Evolutionary conservation across 192 early-diverging fungal species (phyloP).

Genomic region (Gonapodya sp.): DNA sequence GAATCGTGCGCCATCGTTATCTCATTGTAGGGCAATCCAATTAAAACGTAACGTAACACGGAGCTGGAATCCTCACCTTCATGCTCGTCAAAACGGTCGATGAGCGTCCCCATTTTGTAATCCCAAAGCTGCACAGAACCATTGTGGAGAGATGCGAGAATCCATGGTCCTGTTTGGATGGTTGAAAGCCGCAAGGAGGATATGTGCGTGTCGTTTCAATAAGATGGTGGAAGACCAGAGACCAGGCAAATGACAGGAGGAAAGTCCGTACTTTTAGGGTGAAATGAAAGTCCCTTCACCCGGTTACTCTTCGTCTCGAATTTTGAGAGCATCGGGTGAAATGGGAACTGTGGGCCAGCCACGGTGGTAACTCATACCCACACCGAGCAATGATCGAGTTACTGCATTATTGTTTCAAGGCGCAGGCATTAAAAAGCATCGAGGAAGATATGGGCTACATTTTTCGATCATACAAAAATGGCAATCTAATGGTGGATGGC

Average conservation of each 20-base stretch:
- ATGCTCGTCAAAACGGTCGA: conserved; percentile 98
- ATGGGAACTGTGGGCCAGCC: no score
- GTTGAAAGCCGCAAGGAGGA: conserved; percentile 31
- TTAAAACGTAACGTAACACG: no score
- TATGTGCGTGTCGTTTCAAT: not conserved
- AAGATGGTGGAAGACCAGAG: conserved; percentile 21
- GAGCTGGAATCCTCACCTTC: conserved; percentile 59
- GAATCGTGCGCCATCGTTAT: not conserved
- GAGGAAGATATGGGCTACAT: no score
- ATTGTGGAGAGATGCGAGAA: conserved; percentile 93
- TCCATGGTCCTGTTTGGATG: conserved; percentile 97
- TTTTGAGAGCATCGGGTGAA: conserved; percentile 51
- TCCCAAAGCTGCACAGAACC: conserved; percentile 98
- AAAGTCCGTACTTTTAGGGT: not conserved
- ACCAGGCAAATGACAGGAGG: not conserved
- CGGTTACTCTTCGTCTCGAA: conserved; percentile 99
- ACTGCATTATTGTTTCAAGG: no score
- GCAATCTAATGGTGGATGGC: not conserved
- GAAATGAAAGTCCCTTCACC: conserved; percentile 69
- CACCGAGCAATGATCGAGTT: no score
- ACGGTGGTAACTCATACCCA: no score
- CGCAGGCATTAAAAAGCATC: no score
- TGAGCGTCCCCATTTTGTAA: conserved; percentile 95
- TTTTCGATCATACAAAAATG: no score
- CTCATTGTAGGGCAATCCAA: not conserved